These are phyloP conservation scores for Venturia oleaginea DNA, from an alignment of 2,329 filamentous ascomycete species.

Conservation along the genomic window DNA sequence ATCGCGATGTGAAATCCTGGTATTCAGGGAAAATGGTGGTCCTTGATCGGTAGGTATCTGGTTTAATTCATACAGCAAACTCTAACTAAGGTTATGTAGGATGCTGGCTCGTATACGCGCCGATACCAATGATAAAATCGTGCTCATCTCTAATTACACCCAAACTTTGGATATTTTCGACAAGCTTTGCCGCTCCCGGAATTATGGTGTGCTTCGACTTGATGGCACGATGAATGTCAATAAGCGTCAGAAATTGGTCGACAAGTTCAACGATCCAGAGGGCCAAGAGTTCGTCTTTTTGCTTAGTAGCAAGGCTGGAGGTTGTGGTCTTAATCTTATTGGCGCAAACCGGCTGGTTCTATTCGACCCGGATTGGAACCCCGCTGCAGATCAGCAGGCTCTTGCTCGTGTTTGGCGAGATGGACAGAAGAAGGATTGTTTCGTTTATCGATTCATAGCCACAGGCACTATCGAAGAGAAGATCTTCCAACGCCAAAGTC, in stretches of 20 bases:
- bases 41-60: slow-evolving; percentile 54
- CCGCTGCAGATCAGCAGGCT: slow-evolving; percentile 93
- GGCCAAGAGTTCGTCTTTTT: slow-evolving; percentile 89
- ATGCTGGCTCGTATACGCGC: slow-evolving; percentile 94
- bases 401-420: slow-evolving; percentile 97
- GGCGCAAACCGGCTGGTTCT: slow-evolving; percentile 90
- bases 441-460: slow-evolving; percentile 98
- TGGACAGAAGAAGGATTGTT: slow-evolving; percentile 98
- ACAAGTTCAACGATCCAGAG: slow-evolving; percentile 92
- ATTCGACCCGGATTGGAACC: slow-evolving; percentile 94
- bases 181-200: slow-evolving; percentile 72
- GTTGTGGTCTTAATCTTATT: slow-evolving; percentile 91
- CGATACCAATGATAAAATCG: slow-evolving; percentile 98
- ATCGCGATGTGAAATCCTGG: slow-evolving; percentile 88
- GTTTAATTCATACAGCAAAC: not conserved
- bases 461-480: slow-evolving; percentile 98
- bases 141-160: slow-evolving; percentile 97
- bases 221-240: slow-evolving; percentile 97
- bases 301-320: slow-evolving; percentile 93
- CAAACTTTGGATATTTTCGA: slow-evolving; percentile 94
- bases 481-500: slow-evolving; percentile 96
- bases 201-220: slow-evolving; percentile 78
- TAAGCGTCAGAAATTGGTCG: slow-evolving; percentile 93
- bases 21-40: slow-evolving; percentile 98
- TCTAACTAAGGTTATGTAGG: slow-evolving; percentile 16